Conservation (phyloP, 345 rosid genomes). For the Raphanus raphanistrum region DNA sequence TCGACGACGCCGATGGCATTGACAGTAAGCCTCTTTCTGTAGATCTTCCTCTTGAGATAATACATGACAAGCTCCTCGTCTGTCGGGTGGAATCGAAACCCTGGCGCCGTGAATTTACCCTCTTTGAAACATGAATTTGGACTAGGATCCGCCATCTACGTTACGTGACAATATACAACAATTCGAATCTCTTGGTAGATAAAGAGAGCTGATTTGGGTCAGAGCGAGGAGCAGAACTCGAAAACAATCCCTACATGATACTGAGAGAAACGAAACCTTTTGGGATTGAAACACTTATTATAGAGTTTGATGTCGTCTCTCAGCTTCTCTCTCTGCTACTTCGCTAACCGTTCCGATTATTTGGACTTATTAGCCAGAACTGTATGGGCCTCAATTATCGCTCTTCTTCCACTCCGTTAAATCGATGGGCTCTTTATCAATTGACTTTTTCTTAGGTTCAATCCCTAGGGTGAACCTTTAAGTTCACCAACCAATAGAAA, state of each 20-base stretch:
- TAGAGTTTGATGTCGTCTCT: no score
- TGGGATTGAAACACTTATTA: not conserved
- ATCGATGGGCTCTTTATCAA: no score
- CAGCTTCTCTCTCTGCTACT: no score
- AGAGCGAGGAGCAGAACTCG: no score
- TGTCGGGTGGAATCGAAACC: slow-evolving; percentile 92
- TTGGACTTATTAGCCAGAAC: no score
- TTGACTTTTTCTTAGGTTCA: no score
- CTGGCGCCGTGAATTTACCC: slow-evolving; percentile 67
- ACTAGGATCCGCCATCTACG: slow-evolving; percentile 15
- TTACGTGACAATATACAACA: not conserved
- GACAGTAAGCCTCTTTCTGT: slow-evolving; percentile 49
- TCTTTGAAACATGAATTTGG: slow-evolving; percentile 34
- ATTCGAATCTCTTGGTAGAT: not conserved
- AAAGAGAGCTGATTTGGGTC: no score
- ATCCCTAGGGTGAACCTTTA: no score
- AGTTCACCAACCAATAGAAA: no score
- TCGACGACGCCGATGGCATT: slow-evolving; percentile 73
- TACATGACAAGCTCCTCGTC: slow-evolving; percentile 87
- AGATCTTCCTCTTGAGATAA: slow-evolving; percentile 84
- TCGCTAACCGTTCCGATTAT: no score
- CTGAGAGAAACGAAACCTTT: not conserved
- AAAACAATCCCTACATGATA: not conserved
- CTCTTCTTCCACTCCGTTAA: no score
- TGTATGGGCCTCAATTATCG: no score